phyloP scores from a whole-genome alignment of 257 asterid genomes.

The Anisodus acutangulus region DNA sequence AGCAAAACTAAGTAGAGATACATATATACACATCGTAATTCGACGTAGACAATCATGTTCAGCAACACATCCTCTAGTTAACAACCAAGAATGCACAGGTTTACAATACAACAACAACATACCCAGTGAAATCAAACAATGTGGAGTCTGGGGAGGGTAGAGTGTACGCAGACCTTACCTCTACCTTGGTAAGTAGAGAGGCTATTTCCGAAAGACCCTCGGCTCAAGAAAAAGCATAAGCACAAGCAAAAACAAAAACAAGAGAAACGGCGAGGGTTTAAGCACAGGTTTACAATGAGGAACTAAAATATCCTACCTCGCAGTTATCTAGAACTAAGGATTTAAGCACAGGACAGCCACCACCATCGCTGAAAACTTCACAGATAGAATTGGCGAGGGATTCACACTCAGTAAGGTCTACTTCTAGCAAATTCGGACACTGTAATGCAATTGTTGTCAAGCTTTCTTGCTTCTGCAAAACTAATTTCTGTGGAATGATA shows the following conservation, averaged over 20 bases:
- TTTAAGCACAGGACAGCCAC: slow-evolving; percentile 89
- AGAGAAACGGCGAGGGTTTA: too few relatives aligned
- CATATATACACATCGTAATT: background rate
- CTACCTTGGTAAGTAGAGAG: too few relatives aligned
- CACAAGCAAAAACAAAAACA: too few relatives aligned
- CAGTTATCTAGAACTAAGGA: slow-evolving; percentile 87
- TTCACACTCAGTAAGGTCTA: slow-evolving; percentile 96
- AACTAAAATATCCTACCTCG: slow-evolving; percentile 62
- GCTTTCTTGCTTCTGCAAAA: slow-evolving; percentile 97
- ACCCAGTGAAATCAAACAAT: too few relatives aligned
- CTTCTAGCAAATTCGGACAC: slow-evolving; percentile 86
- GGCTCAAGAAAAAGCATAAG: too few relatives aligned
- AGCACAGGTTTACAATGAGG: background rate
- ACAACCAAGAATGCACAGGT: slow-evolving; percentile 22
- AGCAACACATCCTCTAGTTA: slow-evolving; percentile 15
- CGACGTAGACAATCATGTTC: slow-evolving; percentile 16
- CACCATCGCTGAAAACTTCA: slow-evolving; percentile 88
- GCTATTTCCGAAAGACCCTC: too few relatives aligned
- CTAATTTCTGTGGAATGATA: slow-evolving; percentile 74
- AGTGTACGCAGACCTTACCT: too few relatives aligned
- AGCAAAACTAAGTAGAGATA: background rate
- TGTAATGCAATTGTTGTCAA: slow-evolving; percentile 72
- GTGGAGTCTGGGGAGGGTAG: too few relatives aligned
- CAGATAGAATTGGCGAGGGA: slow-evolving; percentile 83
- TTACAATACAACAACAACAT: too few relatives aligned